Percentiles rank a stretch among this genome's conserved stretches.
phyloP scores from a whole-genome alignment of 768 basidiomycete species.

The Mycena polygramma region DNA sequence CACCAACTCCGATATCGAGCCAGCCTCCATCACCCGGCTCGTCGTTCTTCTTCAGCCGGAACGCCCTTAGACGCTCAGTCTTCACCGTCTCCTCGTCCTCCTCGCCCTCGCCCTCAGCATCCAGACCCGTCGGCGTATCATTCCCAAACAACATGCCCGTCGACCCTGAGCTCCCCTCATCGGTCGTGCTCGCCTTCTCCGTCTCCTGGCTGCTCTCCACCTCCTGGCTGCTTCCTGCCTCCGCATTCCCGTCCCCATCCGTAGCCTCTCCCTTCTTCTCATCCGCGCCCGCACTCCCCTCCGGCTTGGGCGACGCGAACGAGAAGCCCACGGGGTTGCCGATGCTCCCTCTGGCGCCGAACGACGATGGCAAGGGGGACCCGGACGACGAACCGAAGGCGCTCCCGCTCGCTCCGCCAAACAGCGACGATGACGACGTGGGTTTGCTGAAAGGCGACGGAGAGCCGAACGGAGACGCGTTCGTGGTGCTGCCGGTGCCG shows the following conservation, averaged over 20 bases:
- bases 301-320: slow-evolving; percentile 57
- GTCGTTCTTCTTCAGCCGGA: slow-evolving; percentile 64
- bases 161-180: slow-evolving; percentile 11
- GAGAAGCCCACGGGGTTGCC: slow-evolving; percentile 77
- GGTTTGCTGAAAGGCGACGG: slow-evolving; percentile 36
- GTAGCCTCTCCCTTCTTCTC: slow-evolving; percentile 32
- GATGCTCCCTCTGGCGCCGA: slow-evolving; percentile 58
- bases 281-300: slow-evolving; percentile 9
- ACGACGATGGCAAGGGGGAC: slow-evolving; percentile 26
- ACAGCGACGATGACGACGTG: slow-evolving; percentile 28
- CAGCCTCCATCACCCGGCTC: slow-evolving; percentile 64
- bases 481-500: slow-evolving; percentile 13
- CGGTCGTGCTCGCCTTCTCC: slow-evolving; percentile 30
- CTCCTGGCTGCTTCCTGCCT: slow-evolving; percentile 39
- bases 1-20: slow-evolving; percentile 79
- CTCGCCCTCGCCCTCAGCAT: slow-evolving; percentile 76
- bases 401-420: slow-evolving; percentile 22
- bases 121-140: slow-evolving; percentile 41
- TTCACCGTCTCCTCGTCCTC: slow-evolving; percentile 81
- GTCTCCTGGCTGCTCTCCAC: slow-evolving; percentile 41
- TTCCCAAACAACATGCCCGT: slow-evolving; percentile 31
- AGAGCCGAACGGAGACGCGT: slow-evolving; percentile 27
- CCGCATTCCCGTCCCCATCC: slow-evolving; percentile 39
- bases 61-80: slow-evolving; percentile 72
- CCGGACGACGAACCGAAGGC: slow-evolving; percentile 24